Percentiles rank a stretch among this genome's conserved stretches.
Evolutionary conservation across 2,329 filamentous ascomycete species (phyloP).

Genomic region (Scedosporium dehoogii): DNA sequence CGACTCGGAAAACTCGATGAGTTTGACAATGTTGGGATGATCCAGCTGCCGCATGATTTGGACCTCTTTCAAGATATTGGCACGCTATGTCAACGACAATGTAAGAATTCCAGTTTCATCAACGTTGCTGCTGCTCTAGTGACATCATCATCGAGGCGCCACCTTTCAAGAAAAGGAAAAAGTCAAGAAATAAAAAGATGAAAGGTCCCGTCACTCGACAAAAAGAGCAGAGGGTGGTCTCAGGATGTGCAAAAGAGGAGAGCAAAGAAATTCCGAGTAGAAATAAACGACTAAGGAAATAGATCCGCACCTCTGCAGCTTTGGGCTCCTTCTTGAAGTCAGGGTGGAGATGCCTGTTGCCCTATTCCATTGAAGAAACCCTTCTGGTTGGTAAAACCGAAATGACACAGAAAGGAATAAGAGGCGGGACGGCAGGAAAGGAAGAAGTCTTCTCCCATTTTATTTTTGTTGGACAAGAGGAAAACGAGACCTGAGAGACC

Average conservation of each 20-base stretch:
- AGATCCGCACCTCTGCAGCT: slow-evolving; percentile 86
- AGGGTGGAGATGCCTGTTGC: slow-evolving; percentile 86
- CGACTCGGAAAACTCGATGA: slow-evolving; percentile 90
- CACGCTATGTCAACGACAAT: slow-evolving; percentile 51
- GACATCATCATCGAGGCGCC: background rate
- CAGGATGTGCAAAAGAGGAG: slow-evolving; percentile 21
- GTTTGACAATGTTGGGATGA: slow-evolving; percentile 89
- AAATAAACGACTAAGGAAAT: slow-evolving; percentile 13
- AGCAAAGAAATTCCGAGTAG: background rate
- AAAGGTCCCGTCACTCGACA: slow-evolving; percentile 9
- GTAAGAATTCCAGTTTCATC: background rate
- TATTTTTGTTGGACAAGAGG: background rate
- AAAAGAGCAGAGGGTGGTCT: slow-evolving; percentile 17
- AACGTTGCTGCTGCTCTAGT: background rate
- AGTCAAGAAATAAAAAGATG: background rate
- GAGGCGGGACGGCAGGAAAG: background rate
- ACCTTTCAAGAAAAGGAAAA: background rate
- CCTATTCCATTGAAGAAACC: slow-evolving; percentile 46
- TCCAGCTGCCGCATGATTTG: slow-evolving; percentile 97
- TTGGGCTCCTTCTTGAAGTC: slow-evolving; percentile 92
- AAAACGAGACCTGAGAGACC: slow-evolving; percentile 6
- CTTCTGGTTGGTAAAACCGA: slow-evolving; percentile 41
- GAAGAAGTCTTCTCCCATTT: slow-evolving; percentile 13
- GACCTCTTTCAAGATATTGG: slow-evolving; percentile 96
- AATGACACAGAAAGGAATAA: slow-evolving; percentile 12